Base-by-base conservation (phyloP, 495 filamentous ascomycete species). In the Xylaria longipes region DNA sequence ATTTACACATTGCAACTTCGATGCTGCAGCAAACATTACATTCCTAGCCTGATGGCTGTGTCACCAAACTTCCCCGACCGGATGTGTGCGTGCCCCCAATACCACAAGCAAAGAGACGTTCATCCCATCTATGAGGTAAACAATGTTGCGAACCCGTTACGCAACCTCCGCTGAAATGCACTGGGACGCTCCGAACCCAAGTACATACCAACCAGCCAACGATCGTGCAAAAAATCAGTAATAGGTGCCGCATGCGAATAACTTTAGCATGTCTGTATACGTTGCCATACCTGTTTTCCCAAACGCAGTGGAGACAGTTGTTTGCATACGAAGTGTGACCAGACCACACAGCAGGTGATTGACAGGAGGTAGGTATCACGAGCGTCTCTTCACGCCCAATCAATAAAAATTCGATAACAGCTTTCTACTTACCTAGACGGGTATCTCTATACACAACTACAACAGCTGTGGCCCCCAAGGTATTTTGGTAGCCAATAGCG, bases 311-410 rank as follows among this genome's bases (percentile, higher is more conserved):
- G 57, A 7, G 33, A 60, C 57, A 60, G 52, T 63, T 41, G 61
- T 46, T 45, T 25, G 17, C 33, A 22, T n/a, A 50, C 14, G 33
- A 41, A 27, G 65, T 56, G 48, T 67, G 65, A 56, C 65, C 48
- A 56, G 48, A 37, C 33, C 46, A 67, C 48, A 39, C 11, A 67
- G 14, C 65, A 67, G 65, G 11, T 67, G 65, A 67, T 67, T 35
- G 35, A 56, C 65, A 54, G 35, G 65, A 67, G 48, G 48, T 25
- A 48, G 63, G 29, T 65, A 65, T 65, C 63, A 65, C 43, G 63
- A 65, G 63, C 63, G 5, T 56, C 45, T 50, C 45, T 52, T n/a
- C 17, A 6, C 45, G 46, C 43, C 45, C 45, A 65, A n/a, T 29
- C 45, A 31, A 29, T 8, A 35, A 25, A 48, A 46, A 4, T 45